phyloP scores from a whole-genome alignment of 257 asterid genomes.

The Solanum medicagineum region DNA sequence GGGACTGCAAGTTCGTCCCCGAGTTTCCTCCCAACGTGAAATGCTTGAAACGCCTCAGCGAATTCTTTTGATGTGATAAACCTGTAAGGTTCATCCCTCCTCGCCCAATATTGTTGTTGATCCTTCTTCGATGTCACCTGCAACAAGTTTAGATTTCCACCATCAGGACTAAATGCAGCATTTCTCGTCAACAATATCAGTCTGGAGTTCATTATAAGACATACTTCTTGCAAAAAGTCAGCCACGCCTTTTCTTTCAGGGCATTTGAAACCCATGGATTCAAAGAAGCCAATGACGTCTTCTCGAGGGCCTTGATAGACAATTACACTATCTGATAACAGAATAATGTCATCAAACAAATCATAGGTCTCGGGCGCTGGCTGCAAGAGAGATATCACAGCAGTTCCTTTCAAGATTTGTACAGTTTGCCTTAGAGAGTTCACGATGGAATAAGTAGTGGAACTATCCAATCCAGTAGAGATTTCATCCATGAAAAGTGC shows the following conservation, averaged over 20 bases:
- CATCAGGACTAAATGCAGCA: not conserved
- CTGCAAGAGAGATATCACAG: constrained; percentile 57
- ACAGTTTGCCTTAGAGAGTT: constrained; percentile 39
- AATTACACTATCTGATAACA: constrained; percentile 40
- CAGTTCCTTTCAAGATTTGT: constrained; percentile 59
- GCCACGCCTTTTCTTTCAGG: constrained; percentile 57
- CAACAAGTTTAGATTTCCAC: not conserved
- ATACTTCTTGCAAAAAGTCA: constrained; percentile 65
- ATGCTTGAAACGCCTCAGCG: constrained; percentile 21
- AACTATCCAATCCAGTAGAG: constrained; percentile 59
- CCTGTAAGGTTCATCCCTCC: constrained; percentile 36
- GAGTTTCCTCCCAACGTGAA: constrained; percentile 26
- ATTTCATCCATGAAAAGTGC: constrained; percentile 73
- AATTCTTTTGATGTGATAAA: constrained; percentile 13
- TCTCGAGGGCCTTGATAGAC: constrained; percentile 61
- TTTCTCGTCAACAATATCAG: not conserved
- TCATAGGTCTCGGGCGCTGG: constrained; percentile 58
- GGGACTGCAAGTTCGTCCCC: constrained; percentile 32
- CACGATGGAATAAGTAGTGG: constrained; percentile 46
- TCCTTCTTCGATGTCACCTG: constrained; percentile 74
- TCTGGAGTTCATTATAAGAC: not conserved
- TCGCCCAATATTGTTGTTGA: constrained; percentile 55
- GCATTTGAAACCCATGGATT: constrained; percentile 54
- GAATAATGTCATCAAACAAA: constrained; percentile 50
- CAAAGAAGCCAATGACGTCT: constrained; percentile 32